A percentile compares a stretch with the other conserved stretches of the same genome.
phyloP scores from a whole-genome alignment of 345 rosid species.

The Aquilaria yunnanensis region DNA sequence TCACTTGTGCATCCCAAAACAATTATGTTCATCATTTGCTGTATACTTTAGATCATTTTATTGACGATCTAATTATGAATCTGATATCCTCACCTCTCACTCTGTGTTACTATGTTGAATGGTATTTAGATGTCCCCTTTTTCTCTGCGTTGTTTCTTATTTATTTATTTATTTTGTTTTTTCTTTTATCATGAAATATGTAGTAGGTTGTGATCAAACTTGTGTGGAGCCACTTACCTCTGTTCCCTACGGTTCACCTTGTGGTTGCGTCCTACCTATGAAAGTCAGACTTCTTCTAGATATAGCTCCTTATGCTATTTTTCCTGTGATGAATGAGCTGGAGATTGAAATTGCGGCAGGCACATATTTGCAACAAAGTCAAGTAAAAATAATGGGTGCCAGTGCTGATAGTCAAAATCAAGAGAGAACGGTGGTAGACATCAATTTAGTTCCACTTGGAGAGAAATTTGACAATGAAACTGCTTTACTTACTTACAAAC shows the following conservation, averaged over 20 bases:
- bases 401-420: constrained; percentile 90
- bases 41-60: neutral
- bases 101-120: neutral
- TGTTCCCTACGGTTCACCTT: constrained; percentile 88
- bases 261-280: constrained; percentile 98
- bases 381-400: constrained; percentile 98
- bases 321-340: constrained; percentile 82
- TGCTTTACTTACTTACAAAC: constrained; percentile 69
- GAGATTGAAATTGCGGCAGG: constrained; percentile 97
- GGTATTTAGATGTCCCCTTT: neutral
- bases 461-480: constrained; percentile 98
- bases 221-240: constrained; percentile 91
- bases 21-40: neutral
- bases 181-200: constrained; percentile 19
- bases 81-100: neutral
- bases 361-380: constrained; percentile 90
- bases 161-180: neutral
- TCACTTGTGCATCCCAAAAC: neutral
- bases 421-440: constrained; percentile 76
- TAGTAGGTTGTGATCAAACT: constrained; percentile 83
- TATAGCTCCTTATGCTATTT: constrained; percentile 74
- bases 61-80: neutral
- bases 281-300: constrained; percentile 81
- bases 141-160: neutral
- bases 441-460: constrained; percentile 94